phyloP scores from a whole-genome alignment of 768 basidiomycete species.

The Mycena vitilis region DNA sequence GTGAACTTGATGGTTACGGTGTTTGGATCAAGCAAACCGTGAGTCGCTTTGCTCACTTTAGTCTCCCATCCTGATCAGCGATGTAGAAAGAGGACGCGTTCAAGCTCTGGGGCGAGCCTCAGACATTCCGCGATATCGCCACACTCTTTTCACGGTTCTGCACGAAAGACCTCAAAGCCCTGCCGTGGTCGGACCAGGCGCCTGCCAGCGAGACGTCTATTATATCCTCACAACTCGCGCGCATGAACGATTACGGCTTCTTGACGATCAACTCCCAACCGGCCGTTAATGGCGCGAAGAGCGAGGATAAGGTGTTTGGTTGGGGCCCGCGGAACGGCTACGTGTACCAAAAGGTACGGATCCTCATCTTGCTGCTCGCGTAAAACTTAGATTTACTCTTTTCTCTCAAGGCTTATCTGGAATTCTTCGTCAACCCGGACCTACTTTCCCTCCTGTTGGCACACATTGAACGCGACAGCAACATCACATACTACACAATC shows the following conservation, averaged over 20 bases:
- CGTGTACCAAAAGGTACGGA: slow-evolving; percentile 89
- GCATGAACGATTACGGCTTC: slow-evolving; percentile 92
- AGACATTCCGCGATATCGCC: slow-evolving; percentile 70
- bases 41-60: slow-evolving; percentile 37
- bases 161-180: slow-evolving; percentile 71
- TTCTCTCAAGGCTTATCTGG: slow-evolving; percentile 83
- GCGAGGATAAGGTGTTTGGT: slow-evolving; percentile 87
- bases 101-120: slow-evolving; percentile 89
- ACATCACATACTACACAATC: slow-evolving; percentile 97
- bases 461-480: slow-evolving; percentile 86
- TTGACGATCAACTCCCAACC: slow-evolving; percentile 98
- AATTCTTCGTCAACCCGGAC: slow-evolving; percentile 89
- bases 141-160: slow-evolving; percentile 90
- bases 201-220: slow-evolving; percentile 84
- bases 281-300: slow-evolving; percentile 89
- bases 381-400: not conserved
- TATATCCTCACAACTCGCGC: slow-evolving; percentile 82
- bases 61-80: slow-evolving; percentile 23
- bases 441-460: slow-evolving; percentile 79
- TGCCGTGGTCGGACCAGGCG: slow-evolving; percentile 97
- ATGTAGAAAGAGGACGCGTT: slow-evolving; percentile 86
- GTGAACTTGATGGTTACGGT: slow-evolving; percentile 97
- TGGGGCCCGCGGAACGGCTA: slow-evolving; percentile 97
- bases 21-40: slow-evolving; percentile 93
- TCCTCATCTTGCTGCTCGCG: slow-evolving; percentile 4